Evolutionary conservation across 2,329 filamentous ascomycete species (phyloP).

Genomic region (Aspergillus fumigatus): DNA sequence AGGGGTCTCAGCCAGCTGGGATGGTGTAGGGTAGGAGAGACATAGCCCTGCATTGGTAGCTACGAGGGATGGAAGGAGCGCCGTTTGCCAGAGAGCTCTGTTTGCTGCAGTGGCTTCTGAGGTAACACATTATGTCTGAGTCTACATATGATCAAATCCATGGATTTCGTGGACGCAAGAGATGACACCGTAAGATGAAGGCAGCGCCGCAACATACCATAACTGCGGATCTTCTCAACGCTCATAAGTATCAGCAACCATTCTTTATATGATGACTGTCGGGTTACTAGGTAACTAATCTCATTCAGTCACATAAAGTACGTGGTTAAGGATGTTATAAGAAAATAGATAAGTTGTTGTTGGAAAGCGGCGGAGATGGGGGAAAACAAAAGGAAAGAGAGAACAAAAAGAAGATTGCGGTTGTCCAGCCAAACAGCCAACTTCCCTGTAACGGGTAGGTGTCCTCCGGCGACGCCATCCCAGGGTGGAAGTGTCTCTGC

Average conservation of each 20-base stretch:
- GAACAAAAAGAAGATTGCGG: conserved; percentile 27
- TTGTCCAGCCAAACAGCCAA: conserved; percentile 35
- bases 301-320: too few relatives aligned
- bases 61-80: not conserved
- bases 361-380: not conserved
- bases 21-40: not conserved
- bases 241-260: not conserved
- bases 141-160: not conserved
- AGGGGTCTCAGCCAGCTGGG: not conserved
- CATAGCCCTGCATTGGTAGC: not conserved
- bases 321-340: too few relatives aligned
- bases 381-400: conserved; percentile 11
- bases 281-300: not conserved
- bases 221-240: not conserved
- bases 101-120: not conserved
- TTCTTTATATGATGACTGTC: too few relatives aligned
- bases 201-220: not conserved
- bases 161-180: not conserved
- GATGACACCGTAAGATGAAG: not conserved
- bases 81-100: not conserved
- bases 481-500: conserved; percentile 53
- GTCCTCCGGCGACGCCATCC: conserved; percentile 53
- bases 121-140: not conserved
- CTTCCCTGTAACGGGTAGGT: conserved; percentile 39
- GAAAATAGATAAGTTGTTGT: not conserved